A percentile compares a stretch with the other conserved stretches of the same genome.
phyloP scores from a whole-genome alignment of 1,284 basidiomycete genomes.

The Blastosporella zonata region DNA sequence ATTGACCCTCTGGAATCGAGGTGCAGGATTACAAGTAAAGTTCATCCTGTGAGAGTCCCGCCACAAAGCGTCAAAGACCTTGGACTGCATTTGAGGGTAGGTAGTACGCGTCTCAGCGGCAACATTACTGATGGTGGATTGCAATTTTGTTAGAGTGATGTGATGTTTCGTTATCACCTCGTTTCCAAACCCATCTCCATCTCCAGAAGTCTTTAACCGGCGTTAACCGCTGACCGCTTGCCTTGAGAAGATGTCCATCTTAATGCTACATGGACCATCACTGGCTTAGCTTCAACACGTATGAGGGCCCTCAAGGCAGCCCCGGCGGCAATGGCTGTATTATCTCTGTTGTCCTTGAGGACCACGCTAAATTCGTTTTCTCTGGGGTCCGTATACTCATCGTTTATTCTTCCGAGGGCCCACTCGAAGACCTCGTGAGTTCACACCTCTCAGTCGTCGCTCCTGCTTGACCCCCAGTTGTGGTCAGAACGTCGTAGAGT shows the following conservation, averaged over 20 bases:
- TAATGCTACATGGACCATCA: constrained; percentile 2
- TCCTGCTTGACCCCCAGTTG: neutral
- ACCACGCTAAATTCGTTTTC: neutral
- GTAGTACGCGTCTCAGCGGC: too few relatives aligned
- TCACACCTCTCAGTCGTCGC: neutral
- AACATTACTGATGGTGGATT: too few relatives aligned
- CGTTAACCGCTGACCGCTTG: neutral
- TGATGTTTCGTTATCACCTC: too few relatives aligned
- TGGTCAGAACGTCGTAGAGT: constrained; percentile 1
- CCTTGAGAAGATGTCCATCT: neutral
- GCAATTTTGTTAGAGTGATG: too few relatives aligned
- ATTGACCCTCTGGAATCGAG: too few relatives aligned
- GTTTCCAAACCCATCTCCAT: neutral
- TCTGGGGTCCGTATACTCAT: constrained; percentile 5
- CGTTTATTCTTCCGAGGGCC: neutral
- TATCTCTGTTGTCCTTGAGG: constrained; percentile 11
- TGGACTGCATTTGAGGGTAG: too few relatives aligned
- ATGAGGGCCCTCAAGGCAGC: neutral
- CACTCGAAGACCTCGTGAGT: neutral
- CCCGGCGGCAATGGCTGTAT: constrained; percentile 3
- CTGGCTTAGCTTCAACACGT: constrained; percentile 9
- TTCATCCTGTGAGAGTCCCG: too few relatives aligned
- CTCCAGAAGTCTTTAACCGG: neutral
- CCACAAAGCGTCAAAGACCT: too few relatives aligned
- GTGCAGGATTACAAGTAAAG: too few relatives aligned